Percentiles rank a stretch among this genome's conserved stretches.
These are phyloP conservation scores for Posidonia australis DNA, from an alignment of 106 monocot species.

Conservation along the genomic window DNA sequence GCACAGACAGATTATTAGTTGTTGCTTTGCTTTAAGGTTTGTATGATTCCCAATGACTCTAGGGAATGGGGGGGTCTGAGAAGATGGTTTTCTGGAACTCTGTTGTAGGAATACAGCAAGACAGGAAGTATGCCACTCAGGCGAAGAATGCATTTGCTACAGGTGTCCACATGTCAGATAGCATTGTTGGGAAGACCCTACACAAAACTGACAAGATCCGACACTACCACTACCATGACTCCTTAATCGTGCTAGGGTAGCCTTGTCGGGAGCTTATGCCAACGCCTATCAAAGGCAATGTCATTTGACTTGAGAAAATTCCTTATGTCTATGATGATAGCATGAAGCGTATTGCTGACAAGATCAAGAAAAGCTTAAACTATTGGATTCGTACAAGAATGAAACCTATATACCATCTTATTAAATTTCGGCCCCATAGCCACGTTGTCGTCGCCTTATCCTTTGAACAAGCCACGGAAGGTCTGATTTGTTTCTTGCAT, in stretches of 20 bases:
- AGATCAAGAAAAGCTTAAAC: slow-evolving; percentile 28
- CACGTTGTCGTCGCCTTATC: no score
- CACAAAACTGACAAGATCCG: slow-evolving; percentile 82
- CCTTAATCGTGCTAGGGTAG: slow-evolving; percentile 78
- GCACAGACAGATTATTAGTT: no score
- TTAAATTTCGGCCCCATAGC: no score
- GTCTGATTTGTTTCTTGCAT: no score
- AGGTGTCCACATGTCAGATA: slow-evolving; percentile 94
- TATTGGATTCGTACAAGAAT: no score
- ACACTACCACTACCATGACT: slow-evolving; percentile 90
- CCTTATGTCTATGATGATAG: no score
- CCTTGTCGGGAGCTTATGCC: slow-evolving; percentile 64
- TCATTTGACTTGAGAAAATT: slow-evolving; percentile 50
- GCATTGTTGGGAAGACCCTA: slow-evolving; percentile 61
- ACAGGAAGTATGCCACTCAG: slow-evolving; percentile 78
- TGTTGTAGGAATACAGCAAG: slow-evolving; percentile 52
- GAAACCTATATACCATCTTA: no score
- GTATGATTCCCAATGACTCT: slow-evolving; percentile 2
- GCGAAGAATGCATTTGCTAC: slow-evolving; percentile 72
- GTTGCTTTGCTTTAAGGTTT: no score
- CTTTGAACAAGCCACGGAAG: no score
- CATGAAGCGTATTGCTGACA: slow-evolving; percentile 51
- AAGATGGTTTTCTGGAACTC: slow-evolving; percentile 82
- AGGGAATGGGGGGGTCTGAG: slow-evolving; percentile 93
- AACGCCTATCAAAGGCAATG: slow-evolving; percentile 37